Conservation (phyloP, 331 rosid genomes). For the Ulmus americana region DNA sequence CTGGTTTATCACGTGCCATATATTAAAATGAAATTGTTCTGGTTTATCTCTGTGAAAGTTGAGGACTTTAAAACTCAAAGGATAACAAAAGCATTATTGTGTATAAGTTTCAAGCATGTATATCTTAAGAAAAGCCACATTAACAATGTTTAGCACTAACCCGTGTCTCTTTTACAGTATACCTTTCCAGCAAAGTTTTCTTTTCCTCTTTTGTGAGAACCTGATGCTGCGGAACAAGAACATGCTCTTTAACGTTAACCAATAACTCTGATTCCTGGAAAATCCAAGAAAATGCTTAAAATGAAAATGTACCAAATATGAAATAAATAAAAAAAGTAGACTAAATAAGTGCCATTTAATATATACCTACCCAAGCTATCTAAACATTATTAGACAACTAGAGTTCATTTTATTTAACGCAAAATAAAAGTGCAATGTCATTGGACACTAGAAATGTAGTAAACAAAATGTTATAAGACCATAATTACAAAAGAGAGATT, state of each 20-base stretch:
- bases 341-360: neutral
- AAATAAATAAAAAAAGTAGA: neutral
- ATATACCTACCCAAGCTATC: neutral
- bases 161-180: conserved; percentile 61
- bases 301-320: neutral
- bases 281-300: neutral
- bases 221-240: conserved; percentile 59
- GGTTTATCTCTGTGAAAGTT: neutral
- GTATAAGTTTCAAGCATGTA: neutral
- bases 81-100: neutral
- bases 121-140: neutral
- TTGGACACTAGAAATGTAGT: too few species aligned
- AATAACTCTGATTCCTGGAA: conserved; percentile 59
- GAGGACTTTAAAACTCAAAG: neutral
- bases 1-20: too few species aligned
- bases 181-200: conserved; percentile 53
- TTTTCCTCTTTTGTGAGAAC: conserved; percentile 49
- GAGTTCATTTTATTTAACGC: too few species aligned
- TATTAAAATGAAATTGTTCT: too few species aligned
- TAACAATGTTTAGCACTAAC: conserved; percentile 23
- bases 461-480: too few species aligned
- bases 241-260: conserved; percentile 51
- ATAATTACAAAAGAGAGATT: too few species aligned
- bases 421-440: too few species aligned
- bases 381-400: neutral